Evolutionary conservation across 192 early-diverging fungal species (phyloP), one percentile per base, ranked within the genome.

Genomic region (Coemansia sp.): DNA sequence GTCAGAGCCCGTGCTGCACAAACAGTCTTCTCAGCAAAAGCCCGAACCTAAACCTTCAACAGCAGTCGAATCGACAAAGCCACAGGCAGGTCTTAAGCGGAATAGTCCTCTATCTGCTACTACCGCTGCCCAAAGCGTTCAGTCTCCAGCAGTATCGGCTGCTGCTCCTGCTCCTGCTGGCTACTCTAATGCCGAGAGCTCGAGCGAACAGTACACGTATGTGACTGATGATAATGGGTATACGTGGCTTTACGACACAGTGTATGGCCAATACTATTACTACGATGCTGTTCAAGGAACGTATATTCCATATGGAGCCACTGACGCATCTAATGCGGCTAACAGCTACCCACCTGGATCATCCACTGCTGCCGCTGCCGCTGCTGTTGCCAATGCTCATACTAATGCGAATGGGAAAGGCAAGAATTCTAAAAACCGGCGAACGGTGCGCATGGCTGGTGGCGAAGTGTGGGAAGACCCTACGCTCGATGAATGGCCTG

Each of bases 401-500:
- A 45, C 30, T 16, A 31, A 21, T 26, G 46, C 46, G 11, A 15
- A 11, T 18, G 14, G 37, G 39, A 76, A 69, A 37, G 57, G 71
- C 21, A 64, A 64, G 11, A 62, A 64, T 23, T 80, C 45, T 21
- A 88, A 88, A 63, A 81, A 84, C 44, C 85, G 83, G 38, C 81
- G 82, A 12, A 71, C 89, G 5, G 62, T 94, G 28, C 74, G 95
- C 31, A 82, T 84, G 32, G 95, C 93, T 0, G 96, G 91, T 46
- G 96, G 96, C 15, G 86, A 94, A 64, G 82, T 88, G 21, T 98
- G 96, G 96, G 92, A 96, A 59, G 96, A 98, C 56, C 53, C 80
- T 15, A 86, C 91, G 6, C 66, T 98, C 39, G 74, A 82, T 40
- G 89, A 93, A 17, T 98, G 94, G 90, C 90, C 93, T 50, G 64